Evolutionary conservation across 2,329 filamentous ascomycete species (phyloP), one percentile per base, ranked within the genome.

Genomic region (Phyllachora maydis): DNA sequence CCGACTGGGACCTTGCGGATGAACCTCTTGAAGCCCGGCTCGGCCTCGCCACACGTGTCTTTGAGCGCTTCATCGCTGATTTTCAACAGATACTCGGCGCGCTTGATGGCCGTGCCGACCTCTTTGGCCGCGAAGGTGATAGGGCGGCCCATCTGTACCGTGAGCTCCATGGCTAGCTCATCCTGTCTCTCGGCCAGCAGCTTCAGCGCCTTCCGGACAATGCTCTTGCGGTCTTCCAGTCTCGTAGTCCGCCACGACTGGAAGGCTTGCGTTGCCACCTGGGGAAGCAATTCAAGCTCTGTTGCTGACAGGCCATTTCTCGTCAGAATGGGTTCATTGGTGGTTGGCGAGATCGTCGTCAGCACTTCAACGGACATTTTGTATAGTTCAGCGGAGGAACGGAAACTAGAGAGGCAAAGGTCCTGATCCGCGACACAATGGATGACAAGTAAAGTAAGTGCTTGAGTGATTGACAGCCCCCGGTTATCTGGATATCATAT

Each of bases 111-210:
- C 10, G 85, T 95, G 15, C 66, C 53, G 34, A 95, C 62, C 53
- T 95, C 85, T 35, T 70, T 81, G 22, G 63, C 70, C 0, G 78
- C 77, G 46, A 85, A 93, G 18, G 75, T 65, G 38, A 93, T 92
- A 16, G 85, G 85, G 11, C 85, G 65, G 19, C 85, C 85, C 83
- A 95, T 95, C 54, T 95, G 83, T 43, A 79, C 72, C 0, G 83
- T 93, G 29, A 95, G 54, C 45, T 93, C 83, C 35, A 67, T 62
- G 5, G 75, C 82, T 16, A 95, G 58, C 31, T 70, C 75, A 67
- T 88, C 74, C 46, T 82, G 65, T 43, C 68, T 71, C 23, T 68
- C 62, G 10, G 53, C 49, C 14, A 95, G 56, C 4, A 78, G 49
- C 31, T 71, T 62, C 21, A 95, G 52, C 1, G 83, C 82, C 39